Base-by-base conservation (phyloP, 305 asterid species). In the Andrographis paniculata region DNA sequence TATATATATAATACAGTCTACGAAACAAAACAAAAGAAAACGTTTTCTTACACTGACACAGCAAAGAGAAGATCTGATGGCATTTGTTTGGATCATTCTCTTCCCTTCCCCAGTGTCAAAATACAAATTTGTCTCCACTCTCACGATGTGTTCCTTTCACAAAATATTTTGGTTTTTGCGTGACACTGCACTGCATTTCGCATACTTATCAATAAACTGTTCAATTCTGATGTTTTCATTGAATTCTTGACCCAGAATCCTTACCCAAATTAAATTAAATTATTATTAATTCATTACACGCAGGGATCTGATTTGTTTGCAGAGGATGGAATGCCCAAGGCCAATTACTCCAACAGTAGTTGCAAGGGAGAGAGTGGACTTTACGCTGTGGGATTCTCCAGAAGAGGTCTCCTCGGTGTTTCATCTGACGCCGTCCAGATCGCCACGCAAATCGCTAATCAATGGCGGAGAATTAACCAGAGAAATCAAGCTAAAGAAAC, bases 361-460 rank as follows among this genome's bases (percentile, higher is more conserved):
- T 89, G 98, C 95, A 89, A 80, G 61, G 98, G 96, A 1, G 84
- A 67, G 43, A 76, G 74, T 0, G 98, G 98, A 45, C 63, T 89
- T 55, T 85, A 85, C 53, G 78, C 77, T 24, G 51, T 42, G 57
- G 68, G 42, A 50, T 58, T 64, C 75, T 82, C 98, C 9, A 69
- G 79, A 68, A 72, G 84, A 62, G 97, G 97, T 0, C 75, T 89
- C 1, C 87, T 82, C 1, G 97, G 97, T n/a, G 74, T 93, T 2
- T 61, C 91, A 30, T 73, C 72, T 0, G 97, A 89, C 24, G 95
- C 97, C 42, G 48, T 65, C 7, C 75, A 79, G 39, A 79, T 82
- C 35, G 85, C 94, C 0, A 51, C 42, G 38, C 91, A 88, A 20
- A 58, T 88, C 15, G 60, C 66, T 24, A 8, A 24, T 24, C 30